Percentiles rank a stretch among this genome's conserved stretches.
These are phyloP conservation scores for Podospora pseudopauciseta DNA, from an alignment of 495 filamentous ascomycete genomes.

Conservation along the genomic window DNA sequence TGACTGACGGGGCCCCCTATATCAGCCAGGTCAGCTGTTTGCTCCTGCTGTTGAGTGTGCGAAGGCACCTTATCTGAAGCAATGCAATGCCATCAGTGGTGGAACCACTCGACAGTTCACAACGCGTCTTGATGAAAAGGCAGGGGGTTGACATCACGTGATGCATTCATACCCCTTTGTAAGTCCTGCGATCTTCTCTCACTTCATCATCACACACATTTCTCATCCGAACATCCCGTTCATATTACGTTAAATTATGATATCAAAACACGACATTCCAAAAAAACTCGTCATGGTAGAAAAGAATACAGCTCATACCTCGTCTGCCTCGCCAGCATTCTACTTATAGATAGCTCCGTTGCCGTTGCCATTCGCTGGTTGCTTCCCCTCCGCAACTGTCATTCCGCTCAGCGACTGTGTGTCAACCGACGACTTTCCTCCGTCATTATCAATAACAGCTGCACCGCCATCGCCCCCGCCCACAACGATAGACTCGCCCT, in stretches of 20 bases:
- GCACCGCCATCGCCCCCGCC: conserved; percentile 65
- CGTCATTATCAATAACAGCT: conserved; percentile 9
- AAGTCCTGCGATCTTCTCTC: not conserved
- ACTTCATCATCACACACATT: not conserved
- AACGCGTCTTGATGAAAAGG: conserved; percentile 4
- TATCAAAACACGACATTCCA: not conserved
- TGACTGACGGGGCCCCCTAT: not conserved
- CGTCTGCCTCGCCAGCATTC: not conserved
- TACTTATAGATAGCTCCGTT: not conserved
- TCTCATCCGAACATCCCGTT: not conserved
- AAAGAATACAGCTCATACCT: not conserved
- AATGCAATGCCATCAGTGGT: not conserved
- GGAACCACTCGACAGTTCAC: not conserved
- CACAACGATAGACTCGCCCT: conserved; percentile 82
- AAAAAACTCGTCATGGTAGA: not conserved
- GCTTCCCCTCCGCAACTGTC: conserved; percentile 29
- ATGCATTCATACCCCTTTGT: conserved; percentile 3
- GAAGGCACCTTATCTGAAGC: not conserved
- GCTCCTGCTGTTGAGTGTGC: not conserved
- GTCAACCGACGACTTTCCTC: conserved; percentile 5
- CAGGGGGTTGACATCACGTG: not conserved
- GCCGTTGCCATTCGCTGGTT: conserved; percentile 19
- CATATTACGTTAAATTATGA: not conserved
- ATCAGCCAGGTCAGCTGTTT: not conserved
- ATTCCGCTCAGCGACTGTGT: conserved; percentile 19